Conservation (phyloP, 805 yeast genomes). For the Barnettozyma vustinii region DNA sequence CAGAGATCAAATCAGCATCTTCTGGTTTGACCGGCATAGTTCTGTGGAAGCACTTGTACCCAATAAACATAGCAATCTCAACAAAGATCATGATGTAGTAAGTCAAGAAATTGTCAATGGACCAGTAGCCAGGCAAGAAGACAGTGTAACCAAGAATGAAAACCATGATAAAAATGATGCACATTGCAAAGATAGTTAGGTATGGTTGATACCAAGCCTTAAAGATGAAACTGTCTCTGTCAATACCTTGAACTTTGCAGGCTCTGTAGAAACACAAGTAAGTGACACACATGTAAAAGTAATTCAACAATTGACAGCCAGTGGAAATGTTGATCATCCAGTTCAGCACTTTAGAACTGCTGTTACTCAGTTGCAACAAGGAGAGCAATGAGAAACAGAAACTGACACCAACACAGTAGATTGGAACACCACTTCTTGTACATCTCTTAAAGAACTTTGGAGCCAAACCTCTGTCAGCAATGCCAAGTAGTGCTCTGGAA, state of each 20-base stretch:
- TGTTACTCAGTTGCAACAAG: conserved; percentile 51
- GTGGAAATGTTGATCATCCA: conserved; percentile 70
- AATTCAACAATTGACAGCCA: conserved; percentile 57
- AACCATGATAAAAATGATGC: conserved; percentile 44
- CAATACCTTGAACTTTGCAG: conserved; percentile 44
- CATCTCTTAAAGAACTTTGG: conserved; percentile 57
- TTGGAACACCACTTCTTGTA: conserved; percentile 63
- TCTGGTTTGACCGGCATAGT: conserved; percentile 39
- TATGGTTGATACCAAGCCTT: conserved; percentile 58
- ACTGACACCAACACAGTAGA: conserved; percentile 51
- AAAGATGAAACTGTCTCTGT: conserved; percentile 37
- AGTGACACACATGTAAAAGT: conserved; percentile 48
- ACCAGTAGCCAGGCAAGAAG: conserved; percentile 68
- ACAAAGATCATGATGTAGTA: conserved; percentile 69
- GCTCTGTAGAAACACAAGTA: conserved; percentile 63
- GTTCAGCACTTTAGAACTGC: conserved; percentile 52
- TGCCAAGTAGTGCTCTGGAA: conserved; percentile 50
- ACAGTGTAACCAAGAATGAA: conserved; percentile 63
- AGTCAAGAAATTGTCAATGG: conserved; percentile 56
- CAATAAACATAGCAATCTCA: conserved; percentile 38
- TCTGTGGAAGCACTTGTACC: conserved; percentile 44
- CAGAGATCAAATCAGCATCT: conserved; percentile 52
- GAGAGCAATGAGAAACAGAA: conserved; percentile 56
- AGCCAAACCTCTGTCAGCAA: conserved; percentile 51
- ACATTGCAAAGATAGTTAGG: conserved; percentile 42